Conservation (phyloP, 345 rosid genomes). For the Zanthoxylum bungeanum region DNA sequence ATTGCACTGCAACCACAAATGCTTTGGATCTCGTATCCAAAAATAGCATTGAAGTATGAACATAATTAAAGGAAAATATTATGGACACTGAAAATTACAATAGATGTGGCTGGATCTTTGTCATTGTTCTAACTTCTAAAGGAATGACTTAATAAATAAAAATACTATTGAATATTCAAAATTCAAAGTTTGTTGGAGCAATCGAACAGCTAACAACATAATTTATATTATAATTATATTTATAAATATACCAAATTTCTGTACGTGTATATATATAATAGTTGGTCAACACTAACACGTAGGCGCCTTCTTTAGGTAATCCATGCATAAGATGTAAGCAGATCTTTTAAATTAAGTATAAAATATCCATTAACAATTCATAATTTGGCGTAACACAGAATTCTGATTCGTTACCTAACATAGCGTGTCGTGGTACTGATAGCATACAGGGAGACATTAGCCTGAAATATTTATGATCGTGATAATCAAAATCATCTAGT, state of each 20-base stretch:
- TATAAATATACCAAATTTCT: constrained; percentile 10
- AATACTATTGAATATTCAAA: not conserved
- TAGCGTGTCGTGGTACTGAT: constrained; percentile 20
- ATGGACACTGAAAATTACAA: too few species aligned
- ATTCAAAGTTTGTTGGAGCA: constrained; percentile 22
- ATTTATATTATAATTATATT: not conserved
- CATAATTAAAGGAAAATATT: constrained; percentile 1
- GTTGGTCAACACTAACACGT: constrained; percentile 28
- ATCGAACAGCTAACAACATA: constrained; percentile 11
- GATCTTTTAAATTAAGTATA: not conserved
- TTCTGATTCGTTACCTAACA: not conserved
- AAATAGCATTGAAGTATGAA: constrained; percentile 5
- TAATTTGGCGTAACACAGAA: not conserved
- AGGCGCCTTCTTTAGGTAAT: constrained; percentile 23
- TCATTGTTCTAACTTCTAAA: too few species aligned
- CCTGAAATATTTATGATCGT: constrained; percentile 11
- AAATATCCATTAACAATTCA: not conserved
- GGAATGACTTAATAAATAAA: not conserved
- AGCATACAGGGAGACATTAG: constrained; percentile 25
- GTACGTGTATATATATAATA: not conserved
- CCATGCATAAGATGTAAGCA: constrained; percentile 19
- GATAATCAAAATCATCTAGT: not conserved
- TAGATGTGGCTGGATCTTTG: too few species aligned
- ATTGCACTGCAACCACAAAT: not conserved
- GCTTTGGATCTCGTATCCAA: constrained; percentile 25